Evolutionary conservation across 2,329 filamentous ascomycete genomes (phyloP).

Genomic region (Myriosclerotinia duriaeana): DNA sequence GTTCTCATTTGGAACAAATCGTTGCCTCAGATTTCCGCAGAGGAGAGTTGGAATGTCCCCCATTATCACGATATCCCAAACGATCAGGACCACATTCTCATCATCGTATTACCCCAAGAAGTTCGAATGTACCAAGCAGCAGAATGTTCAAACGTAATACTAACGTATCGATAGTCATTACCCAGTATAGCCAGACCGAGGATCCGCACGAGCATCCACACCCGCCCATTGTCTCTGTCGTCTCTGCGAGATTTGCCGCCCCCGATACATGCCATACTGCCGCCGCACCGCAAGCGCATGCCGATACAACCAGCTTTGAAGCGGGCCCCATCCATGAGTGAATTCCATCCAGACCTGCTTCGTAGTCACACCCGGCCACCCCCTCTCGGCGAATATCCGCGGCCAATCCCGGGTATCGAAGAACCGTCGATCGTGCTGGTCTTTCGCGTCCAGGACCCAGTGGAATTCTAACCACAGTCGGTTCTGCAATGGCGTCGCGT

Average conservation of each 20-base stretch:
- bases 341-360: conserved; percentile 2
- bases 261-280: neutral
- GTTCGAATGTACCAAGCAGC: neutral
- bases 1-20: neutral
- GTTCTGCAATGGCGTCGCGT: conserved; percentile 30
- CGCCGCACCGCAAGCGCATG: neutral
- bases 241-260: neutral
- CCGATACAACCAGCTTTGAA: conserved; percentile 16
- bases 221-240: neutral
- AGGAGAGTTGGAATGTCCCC: neutral
- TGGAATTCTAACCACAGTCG: conserved; percentile 33
- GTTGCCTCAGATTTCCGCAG: neutral
- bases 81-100: neutral
- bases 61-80: neutral
- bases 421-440: conserved; percentile 18
- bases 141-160: neutral
- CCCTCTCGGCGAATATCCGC: conserved; percentile 1
- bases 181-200: neutral
- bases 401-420: conserved; percentile 13
- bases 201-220: neutral
- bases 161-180: neutral
- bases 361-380: neutral
- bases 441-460: conserved; percentile 31
- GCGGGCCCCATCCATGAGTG: conserved; percentile 15
- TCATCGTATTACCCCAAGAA: neutral